Conservation (phyloP, 2,329 filamentous ascomycete species). For the Botrytis cinerea region DNA sequence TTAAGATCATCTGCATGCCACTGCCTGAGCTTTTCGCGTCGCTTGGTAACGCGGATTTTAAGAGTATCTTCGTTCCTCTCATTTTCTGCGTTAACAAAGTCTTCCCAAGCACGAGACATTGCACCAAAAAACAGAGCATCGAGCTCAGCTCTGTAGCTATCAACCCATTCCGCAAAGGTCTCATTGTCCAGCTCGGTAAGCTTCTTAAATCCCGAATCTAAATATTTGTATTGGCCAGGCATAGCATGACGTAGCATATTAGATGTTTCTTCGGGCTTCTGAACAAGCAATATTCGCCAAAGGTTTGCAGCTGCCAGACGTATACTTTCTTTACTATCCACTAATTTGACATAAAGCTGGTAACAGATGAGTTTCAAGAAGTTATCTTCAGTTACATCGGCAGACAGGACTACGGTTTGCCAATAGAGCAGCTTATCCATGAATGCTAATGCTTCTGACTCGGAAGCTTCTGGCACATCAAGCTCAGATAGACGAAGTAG, state of each 20-base stretch:
- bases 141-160: slow-evolving; percentile 74
- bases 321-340: slow-evolving; percentile 67
- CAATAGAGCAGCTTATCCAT: slow-evolving; percentile 90
- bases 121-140: slow-evolving; percentile 81
- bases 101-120: slow-evolving; percentile 82
- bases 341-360: slow-evolving; percentile 84
- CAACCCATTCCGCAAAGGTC: slow-evolving; percentile 84
- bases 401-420: slow-evolving; percentile 86
- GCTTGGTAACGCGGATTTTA: slow-evolving; percentile 67
- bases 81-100: slow-evolving; percentile 83
- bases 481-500: slow-evolving; percentile 82
- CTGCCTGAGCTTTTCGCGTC: slow-evolving; percentile 77
- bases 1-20: slow-evolving; percentile 73
- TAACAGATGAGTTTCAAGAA: slow-evolving; percentile 88
- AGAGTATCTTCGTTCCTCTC: slow-evolving; percentile 74
- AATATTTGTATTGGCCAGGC: slow-evolving; percentile 66
- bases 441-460: slow-evolving; percentile 66
- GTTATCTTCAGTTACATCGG: slow-evolving; percentile 75
- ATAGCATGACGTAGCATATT: slow-evolving; percentile 72
- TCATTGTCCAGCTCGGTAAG: slow-evolving; percentile 87
- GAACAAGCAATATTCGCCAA: slow-evolving; percentile 89
- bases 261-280: slow-evolving; percentile 83
- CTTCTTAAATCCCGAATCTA: slow-evolving; percentile 78
- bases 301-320: slow-evolving; percentile 78
- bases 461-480: slow-evolving; percentile 63